Evolutionary conservation across 1,139 yeast species (phyloP).

Genomic region (Suhomyces coccinellae): DNA sequence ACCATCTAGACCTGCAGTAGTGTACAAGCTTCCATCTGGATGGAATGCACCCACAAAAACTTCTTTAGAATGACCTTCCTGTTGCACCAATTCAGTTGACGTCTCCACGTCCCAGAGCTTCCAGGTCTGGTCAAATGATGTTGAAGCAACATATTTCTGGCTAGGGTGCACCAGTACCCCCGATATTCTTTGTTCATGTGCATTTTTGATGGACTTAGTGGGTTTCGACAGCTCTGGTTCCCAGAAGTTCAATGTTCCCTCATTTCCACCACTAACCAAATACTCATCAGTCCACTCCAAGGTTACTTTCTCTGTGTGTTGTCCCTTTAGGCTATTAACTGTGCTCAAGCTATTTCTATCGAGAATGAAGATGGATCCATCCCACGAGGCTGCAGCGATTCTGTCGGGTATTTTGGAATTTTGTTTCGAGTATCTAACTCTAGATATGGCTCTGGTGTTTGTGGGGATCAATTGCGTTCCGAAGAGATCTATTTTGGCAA

Average conservation of each 20-base stretch:
- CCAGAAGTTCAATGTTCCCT: conserved; percentile 58
- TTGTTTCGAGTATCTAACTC: conserved; percentile 48
- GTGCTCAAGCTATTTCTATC: conserved; percentile 38
- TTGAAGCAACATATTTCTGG: conserved; percentile 56
- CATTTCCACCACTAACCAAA: conserved; percentile 63
- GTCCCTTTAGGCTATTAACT: conserved; percentile 24
- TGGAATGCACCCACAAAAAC: conserved; percentile 67
- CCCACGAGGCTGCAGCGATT: conserved; percentile 82
- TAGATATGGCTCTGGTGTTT: conserved; percentile 67
- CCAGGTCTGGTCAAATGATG: conserved; percentile 90
- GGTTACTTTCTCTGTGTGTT: conserved; percentile 62
- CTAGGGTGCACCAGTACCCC: conserved; percentile 68
- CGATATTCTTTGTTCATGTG: conserved; percentile 61
- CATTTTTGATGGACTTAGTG: conserved; percentile 22
- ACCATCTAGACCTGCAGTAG: conserved; percentile 82
- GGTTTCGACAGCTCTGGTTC: conserved; percentile 22
- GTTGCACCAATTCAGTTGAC: conserved; percentile 38
- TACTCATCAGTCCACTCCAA: conserved; percentile 56
- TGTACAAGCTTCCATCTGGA: conserved; percentile 73
- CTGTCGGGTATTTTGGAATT: conserved; percentile 10
- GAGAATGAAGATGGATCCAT: conserved; percentile 64
- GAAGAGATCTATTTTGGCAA: conserved; percentile 44
- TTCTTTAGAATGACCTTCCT: conserved; percentile 86
- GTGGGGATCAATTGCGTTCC: conserved; percentile 70
- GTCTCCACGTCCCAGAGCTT: conserved; percentile 74